Evolutionary conservation across 169 alveolate species (phyloP).

Genomic region (Cyclospora cayetanensis): DNA sequence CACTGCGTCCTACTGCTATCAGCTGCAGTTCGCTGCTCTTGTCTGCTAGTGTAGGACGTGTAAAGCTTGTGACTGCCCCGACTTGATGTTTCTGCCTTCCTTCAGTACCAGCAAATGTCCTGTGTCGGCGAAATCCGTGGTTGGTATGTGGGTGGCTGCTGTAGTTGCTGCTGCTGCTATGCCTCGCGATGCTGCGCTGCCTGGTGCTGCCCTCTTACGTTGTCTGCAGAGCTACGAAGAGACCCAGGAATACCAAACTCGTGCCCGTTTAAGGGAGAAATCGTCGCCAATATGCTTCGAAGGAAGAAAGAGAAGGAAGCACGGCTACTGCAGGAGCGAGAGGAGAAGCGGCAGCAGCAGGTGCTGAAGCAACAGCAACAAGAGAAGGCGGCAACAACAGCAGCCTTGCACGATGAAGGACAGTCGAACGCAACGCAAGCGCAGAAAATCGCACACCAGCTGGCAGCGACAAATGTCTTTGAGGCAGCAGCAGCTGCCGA

Average conservation of each 20-base stretch:
- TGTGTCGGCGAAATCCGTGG: neutral
- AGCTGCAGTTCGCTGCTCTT: neutral
- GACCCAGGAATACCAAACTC: slow-evolving; percentile 89
- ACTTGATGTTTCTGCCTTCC: too few relatives aligned
- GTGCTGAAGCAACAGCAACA: slow-evolving; percentile 56
- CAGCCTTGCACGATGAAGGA: neutral
- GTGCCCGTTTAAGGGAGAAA: slow-evolving; percentile 84
- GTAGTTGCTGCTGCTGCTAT: neutral
- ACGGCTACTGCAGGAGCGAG: slow-evolving; percentile 75
- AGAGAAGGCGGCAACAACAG: slow-evolving; percentile 30
- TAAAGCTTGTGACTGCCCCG: too few relatives aligned
- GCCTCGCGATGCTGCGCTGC: too few relatives aligned
- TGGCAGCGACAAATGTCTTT: neutral
- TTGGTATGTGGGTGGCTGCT: neutral
- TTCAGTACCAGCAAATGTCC: too few relatives aligned
- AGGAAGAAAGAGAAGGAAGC: slow-evolving; percentile 81
- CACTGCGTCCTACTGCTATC: neutral
- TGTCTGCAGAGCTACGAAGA: slow-evolving; percentile 73
- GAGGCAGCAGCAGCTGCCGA: slow-evolving; percentile 60
- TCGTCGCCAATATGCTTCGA: slow-evolving; percentile 73
- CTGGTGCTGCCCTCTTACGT: slow-evolving; percentile 61
- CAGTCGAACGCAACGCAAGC: neutral
- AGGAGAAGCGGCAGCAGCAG: slow-evolving; percentile 74
- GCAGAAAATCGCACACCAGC: neutral
- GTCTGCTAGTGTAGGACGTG: too few relatives aligned